A percentile compares a stretch with the other conserved stretches of the same genome.
phyloP scores from a whole-genome alignment of 495 filamentous ascomycete genomes.

The Penicillium maclennaniae region DNA sequence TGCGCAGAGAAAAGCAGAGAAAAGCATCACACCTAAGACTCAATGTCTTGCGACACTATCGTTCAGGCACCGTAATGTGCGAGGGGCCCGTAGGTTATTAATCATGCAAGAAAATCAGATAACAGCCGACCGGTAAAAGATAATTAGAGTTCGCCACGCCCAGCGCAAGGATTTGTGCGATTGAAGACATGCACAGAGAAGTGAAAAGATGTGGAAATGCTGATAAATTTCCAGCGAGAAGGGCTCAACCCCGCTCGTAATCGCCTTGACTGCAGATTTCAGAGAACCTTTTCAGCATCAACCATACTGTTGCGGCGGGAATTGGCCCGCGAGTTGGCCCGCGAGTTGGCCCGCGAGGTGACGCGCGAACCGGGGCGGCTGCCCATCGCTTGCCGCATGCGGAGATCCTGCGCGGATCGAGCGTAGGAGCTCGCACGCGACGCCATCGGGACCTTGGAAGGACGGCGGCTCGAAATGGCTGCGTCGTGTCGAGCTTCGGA shows the following conservation, averaged over 20 bases:
- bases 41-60: neutral
- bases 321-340: slow-evolving; percentile 31
- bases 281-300: neutral
- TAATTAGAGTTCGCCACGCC: slow-evolving; percentile 20
- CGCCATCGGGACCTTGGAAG: slow-evolving; percentile 35
- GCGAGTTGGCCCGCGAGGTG: slow-evolving; percentile 32
- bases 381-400: slow-evolving; percentile 42
- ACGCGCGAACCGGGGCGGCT: slow-evolving; percentile 39
- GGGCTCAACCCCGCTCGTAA: neutral
- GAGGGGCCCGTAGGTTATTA: neutral
- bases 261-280: neutral
- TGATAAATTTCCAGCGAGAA: slow-evolving; percentile 8
- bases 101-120: neutral
- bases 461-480: slow-evolving; percentile 32
- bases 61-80: neutral
- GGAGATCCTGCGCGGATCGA: slow-evolving; percentile 47
- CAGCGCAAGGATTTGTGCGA: slow-evolving; percentile 19
- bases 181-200: slow-evolving; percentile 26
- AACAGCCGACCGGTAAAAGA: slow-evolving; percentile 1
- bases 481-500: slow-evolving; percentile 48
- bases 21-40: neutral
- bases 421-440: slow-evolving; percentile 45
- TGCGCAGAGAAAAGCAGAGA: neutral
- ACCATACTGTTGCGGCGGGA: slow-evolving; percentile 38
- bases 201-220: slow-evolving; percentile 14